These are phyloP conservation scores for Globisporangium splendens DNA, from an alignment of 352 stramenopile genomes.

Conservation along the genomic window DNA sequence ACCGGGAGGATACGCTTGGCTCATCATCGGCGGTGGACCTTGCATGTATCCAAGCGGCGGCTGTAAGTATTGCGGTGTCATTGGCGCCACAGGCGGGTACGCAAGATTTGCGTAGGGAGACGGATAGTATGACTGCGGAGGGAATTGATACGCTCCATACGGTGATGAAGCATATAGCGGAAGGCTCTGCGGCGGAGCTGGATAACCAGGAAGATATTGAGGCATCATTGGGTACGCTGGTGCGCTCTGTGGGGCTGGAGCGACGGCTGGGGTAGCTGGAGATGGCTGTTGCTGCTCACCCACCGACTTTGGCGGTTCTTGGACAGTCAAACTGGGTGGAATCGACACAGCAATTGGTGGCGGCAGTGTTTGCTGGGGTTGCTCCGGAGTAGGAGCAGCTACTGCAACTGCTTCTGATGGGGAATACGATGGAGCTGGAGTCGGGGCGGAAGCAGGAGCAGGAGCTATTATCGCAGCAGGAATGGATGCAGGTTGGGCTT, in stretches of 20 bases:
- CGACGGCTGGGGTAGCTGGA: neutral
- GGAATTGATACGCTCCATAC: slow-evolving; percentile 1
- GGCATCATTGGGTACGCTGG: slow-evolving; percentile 1
- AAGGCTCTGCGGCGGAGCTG: slow-evolving; percentile 2
- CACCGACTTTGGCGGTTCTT: too few relatives aligned
- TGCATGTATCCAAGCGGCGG: neutral
- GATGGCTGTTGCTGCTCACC: neutral
- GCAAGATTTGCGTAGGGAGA: neutral
- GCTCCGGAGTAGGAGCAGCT: too few relatives aligned
- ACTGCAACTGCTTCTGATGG: too few relatives aligned
- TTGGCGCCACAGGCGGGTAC: neutral
- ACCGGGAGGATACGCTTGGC: too few relatives aligned
- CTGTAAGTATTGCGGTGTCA: slow-evolving; percentile 1
- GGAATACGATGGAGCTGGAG: too few relatives aligned
- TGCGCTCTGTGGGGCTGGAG: neutral
- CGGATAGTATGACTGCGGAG: slow-evolving; percentile 1
- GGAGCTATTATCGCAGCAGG: too few relatives aligned
- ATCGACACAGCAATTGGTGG: too few relatives aligned
- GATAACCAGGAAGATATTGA: neutral
- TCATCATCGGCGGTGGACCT: slow-evolving; percentile 1
- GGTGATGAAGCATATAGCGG: slow-evolving; percentile 1
- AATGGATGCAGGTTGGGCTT: too few relatives aligned
- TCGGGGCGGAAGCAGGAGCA: too few relatives aligned
- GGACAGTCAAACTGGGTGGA: too few relatives aligned
- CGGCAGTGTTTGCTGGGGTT: too few relatives aligned